These are phyloP conservation scores for Parasitella parasitica DNA, from an alignment of 371 early-diverging fungal genomes.

Conservation along the genomic window DNA sequence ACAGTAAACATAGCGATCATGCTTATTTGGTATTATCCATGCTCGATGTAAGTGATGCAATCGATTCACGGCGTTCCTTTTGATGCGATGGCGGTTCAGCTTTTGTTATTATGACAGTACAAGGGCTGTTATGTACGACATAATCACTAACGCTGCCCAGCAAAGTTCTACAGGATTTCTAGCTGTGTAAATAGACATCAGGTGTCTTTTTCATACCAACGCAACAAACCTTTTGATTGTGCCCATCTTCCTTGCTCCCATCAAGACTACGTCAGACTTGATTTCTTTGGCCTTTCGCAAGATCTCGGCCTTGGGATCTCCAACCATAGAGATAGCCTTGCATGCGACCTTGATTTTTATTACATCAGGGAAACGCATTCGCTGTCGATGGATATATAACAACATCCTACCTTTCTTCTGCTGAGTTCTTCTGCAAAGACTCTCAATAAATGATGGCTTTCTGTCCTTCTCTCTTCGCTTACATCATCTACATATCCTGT, in stretches of 20 bases:
- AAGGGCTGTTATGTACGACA: slow-evolving; percentile 51
- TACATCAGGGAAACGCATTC: too few relatives aligned
- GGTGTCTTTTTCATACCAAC: background rate
- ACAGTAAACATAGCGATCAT: too few relatives aligned
- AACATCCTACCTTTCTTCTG: slow-evolving; percentile 32
- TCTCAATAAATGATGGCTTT: slow-evolving; percentile 42
- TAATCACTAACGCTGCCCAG: slow-evolving; percentile 61
- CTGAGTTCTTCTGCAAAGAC: slow-evolving; percentile 30
- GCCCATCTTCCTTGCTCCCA: slow-evolving; percentile 62
- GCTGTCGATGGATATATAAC: too few relatives aligned
- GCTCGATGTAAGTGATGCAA: slow-evolving; percentile 15
- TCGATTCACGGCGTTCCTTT: slow-evolving; percentile 23
- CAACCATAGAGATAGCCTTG: slow-evolving; percentile 62
- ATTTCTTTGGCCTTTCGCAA: slow-evolving; percentile 53
- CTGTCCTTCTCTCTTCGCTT: slow-evolving; percentile 37
- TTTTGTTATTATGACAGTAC: slow-evolving; percentile 49
- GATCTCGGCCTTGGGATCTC: slow-evolving; percentile 58
- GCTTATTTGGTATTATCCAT: slow-evolving; percentile 10
- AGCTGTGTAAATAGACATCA: background rate
- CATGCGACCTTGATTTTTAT: slow-evolving; percentile 39
- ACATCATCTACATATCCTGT: slow-evolving; percentile 39
- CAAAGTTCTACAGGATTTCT: slow-evolving; percentile 31
- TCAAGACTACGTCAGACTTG: slow-evolving; percentile 55
- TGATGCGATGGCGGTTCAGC: slow-evolving; percentile 12
- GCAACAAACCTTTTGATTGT: slow-evolving; percentile 42